These are phyloP conservation scores for Penicillium olsonii DNA, from an alignment of 2,329 filamentous ascomycete species.

Conservation along the genomic window DNA sequence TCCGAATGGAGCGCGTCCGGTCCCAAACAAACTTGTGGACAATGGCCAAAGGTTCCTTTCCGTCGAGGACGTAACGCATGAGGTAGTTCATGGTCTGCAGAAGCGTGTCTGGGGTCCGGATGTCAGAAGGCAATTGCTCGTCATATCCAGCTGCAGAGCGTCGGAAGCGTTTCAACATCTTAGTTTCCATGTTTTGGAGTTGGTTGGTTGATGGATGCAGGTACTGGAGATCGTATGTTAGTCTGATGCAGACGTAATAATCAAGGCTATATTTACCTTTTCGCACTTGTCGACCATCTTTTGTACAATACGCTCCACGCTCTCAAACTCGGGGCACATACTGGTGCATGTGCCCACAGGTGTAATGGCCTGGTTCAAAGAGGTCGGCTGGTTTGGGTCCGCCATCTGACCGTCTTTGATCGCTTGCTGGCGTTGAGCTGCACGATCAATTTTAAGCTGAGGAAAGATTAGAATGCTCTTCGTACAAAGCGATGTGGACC, in stretches of 20 bases:
- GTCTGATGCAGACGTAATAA: neutral
- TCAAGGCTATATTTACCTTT: slow-evolving; percentile 46
- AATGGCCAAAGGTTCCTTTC: slow-evolving; percentile 50
- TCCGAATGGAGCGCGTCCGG: slow-evolving; percentile 63
- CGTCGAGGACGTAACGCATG: slow-evolving; percentile 54
- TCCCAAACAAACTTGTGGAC: slow-evolving; percentile 68
- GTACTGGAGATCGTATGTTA: slow-evolving; percentile 28
- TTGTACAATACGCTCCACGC: slow-evolving; percentile 62
- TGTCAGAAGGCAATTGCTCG: slow-evolving; percentile 64
- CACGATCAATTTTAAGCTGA: slow-evolving; percentile 53
- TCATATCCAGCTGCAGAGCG: slow-evolving; percentile 64
- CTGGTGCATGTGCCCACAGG: slow-evolving; percentile 62
- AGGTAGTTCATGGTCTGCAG: slow-evolving; percentile 51
- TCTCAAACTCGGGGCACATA: slow-evolving; percentile 66
- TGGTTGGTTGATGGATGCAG: slow-evolving; percentile 37
- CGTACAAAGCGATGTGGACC: neutral
- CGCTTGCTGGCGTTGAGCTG: slow-evolving; percentile 52
- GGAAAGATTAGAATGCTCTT: slow-evolving; percentile 7
- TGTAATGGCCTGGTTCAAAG: slow-evolving; percentile 61
- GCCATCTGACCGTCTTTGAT: slow-evolving; percentile 57
- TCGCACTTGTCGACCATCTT: slow-evolving; percentile 63
- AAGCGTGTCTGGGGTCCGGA: slow-evolving; percentile 57
- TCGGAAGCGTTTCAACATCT: slow-evolving; percentile 66
- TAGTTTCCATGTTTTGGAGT: slow-evolving; percentile 38
- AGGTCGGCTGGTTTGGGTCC: slow-evolving; percentile 62